Evolutionary conservation across 2,329 filamentous ascomycete genomes (phyloP).

Genomic region (Pseudogymnoascus sp.): DNA sequence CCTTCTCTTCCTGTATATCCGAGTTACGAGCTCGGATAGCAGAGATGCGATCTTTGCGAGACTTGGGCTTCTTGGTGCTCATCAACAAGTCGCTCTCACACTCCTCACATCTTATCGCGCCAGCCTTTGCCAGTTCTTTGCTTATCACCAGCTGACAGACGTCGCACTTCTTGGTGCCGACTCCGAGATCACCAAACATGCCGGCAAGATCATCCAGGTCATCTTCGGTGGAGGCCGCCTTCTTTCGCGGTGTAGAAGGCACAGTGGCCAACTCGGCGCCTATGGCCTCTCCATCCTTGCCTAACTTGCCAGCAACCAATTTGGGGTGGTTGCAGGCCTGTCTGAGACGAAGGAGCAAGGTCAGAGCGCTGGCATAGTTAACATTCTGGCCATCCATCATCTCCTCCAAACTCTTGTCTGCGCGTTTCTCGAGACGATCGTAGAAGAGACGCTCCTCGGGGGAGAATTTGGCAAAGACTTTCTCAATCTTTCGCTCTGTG

Average conservation of each 20-base stretch:
- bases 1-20: conserved; percentile 23
- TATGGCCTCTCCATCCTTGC: conserved; percentile 80
- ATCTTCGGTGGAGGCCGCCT: conserved; percentile 42
- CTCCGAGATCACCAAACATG: conserved; percentile 72
- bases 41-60: conserved; percentile 16
- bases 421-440: conserved; percentile 70
- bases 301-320: conserved; percentile 75
- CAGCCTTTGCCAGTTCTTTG: conserved; percentile 27
- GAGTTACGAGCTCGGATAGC: conserved; percentile 28
- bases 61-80: conserved; percentile 35
- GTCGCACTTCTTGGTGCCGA: conserved; percentile 29
- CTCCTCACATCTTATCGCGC: conserved; percentile 57
- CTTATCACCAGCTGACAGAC: conserved; percentile 27
- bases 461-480: conserved; percentile 69
- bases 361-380: conserved; percentile 90
- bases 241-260: conserved; percentile 31
- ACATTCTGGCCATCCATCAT: conserved; percentile 77
- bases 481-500: conserved; percentile 81
- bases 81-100: conserved; percentile 69
- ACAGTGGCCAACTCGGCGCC: conserved; percentile 42
- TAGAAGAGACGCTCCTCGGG: conserved; percentile 80
- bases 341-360: conserved; percentile 79
- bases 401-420: conserved; percentile 75
- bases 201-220: conserved; percentile 80
- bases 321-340: conserved; percentile 94